Evolutionary conservation across 1,284 basidiomycete genomes (phyloP), one percentile per base, ranked within the genome.

Genomic region (Neonothopanus nambi): DNA sequence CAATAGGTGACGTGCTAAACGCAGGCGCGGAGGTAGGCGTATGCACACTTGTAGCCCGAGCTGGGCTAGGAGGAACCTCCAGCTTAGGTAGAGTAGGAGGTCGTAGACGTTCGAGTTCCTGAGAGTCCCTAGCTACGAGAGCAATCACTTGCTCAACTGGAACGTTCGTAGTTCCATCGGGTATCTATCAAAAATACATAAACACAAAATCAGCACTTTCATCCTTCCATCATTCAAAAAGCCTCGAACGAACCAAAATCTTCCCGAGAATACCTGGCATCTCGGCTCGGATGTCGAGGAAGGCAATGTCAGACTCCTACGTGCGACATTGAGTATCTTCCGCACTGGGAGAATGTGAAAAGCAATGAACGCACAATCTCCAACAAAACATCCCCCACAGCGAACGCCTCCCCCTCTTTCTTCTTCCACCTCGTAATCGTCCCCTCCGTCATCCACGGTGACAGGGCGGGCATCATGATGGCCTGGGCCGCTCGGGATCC

Each of bases 401-500:
- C 59, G 56, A 77, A 78, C 1, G 71, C 57, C 52, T 77, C 74
- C 6, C 74, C 75, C 59, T 76, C 72, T 59, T 69, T 72, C 63
- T 74, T 74, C 49, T 67, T 73, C 74, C 75, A 76, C 6, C 62
- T 62, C 7, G 69, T 70, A 39, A 77, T 71, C 5, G 69, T 73
- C 17, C 73, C 74, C 55, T 73, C 71, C 12, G 70, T 74, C 70
- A 74, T 75, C 41, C 74, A 67, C n/a, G 74, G 74, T 3, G 73
- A 75, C 69, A 78, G 70, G 13, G 72, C 72, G 42, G 76, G 75
- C 74, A 77, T 78, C 63, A 74, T 65, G 40, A 77, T 76, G 12
- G 72, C 55, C 42, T 57, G 45, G 17, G 47, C 48, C 24, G 55
- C 33, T 28, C 47, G 46, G 23, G 51, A 49, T 3, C 40, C 46